These are phyloP conservation scores for Linderniella brevidens DNA, from an alignment of 257 asterid species.

Conservation along the genomic window DNA sequence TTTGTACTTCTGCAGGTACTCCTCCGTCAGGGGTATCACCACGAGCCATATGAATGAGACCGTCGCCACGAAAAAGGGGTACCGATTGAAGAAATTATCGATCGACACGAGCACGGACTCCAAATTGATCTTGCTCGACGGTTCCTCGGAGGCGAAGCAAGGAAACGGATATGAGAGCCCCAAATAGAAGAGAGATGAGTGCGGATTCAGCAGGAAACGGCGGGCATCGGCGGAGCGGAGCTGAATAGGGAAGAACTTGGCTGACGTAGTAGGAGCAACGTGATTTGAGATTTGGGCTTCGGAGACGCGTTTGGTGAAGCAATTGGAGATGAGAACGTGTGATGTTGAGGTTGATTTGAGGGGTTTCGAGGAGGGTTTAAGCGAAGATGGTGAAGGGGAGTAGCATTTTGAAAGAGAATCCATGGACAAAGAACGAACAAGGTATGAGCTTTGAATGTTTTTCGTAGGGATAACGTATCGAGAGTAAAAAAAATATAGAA, in stretches of 20 bases:
- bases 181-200: constrained; percentile 18
- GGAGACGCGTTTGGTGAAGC: not conserved
- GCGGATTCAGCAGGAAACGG: constrained; percentile 16
- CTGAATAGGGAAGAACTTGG: constrained; percentile 3
- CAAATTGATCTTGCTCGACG: constrained; percentile 41
- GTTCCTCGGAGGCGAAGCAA: constrained; percentile 49
- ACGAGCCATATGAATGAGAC: constrained; percentile 73
- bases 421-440: constrained; percentile 19
- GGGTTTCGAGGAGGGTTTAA: constrained; percentile 20
- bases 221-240: constrained; percentile 9
- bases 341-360: no score
- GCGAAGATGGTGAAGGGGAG: constrained; percentile 32
- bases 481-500: no score
- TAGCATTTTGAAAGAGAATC: constrained; percentile 52
- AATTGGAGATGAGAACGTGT: constrained; percentile 15
- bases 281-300: constrained; percentile 14
- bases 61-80: constrained; percentile 77
- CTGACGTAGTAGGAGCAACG: constrained; percentile 9
- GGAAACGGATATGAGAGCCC: constrained; percentile 41
- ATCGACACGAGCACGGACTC: constrained; percentile 62
- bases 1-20: constrained; percentile 57
- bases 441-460: no score
- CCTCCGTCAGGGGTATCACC: constrained; percentile 51
- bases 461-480: no score
- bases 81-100: constrained; percentile 52